Base-by-base conservation (phyloP, 306 rosid species). In the Rosa lucieae region DNA sequence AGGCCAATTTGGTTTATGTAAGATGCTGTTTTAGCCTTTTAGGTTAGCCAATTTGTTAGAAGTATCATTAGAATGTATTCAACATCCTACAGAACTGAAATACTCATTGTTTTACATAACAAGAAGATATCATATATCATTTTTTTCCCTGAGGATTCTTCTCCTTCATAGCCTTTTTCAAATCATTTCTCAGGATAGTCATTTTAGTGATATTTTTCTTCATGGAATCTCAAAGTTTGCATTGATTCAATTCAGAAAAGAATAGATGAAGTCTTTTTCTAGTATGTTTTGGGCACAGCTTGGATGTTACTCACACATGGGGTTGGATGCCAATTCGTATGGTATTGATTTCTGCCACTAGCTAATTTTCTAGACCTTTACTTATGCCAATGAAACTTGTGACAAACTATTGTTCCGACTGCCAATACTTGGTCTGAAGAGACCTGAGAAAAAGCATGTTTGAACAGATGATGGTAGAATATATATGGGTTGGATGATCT, bases 31-130 rank as follows among this genome's bases (percentile, higher is more conserved):
- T 29, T n/a, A n/a, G n/a, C n/a, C n/a, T n/a, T n/a, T n/a, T 46
- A 76, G 47, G 48, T 26, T n/a, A 21, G 80, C 67, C 55, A 52
- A 52, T 67, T 49, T 29, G 42, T 53, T 43, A 37, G 67, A 77
- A 37, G 66, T 32, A 51, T 37, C 70, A n/a, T 49, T 18, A 77
- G n/a, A 17, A 26, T 32, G 12, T 63, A 14, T 32, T 63, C 69
- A 63, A 32, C 5, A 29, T 47, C 47, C 3, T 52, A 53, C 9
- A 11, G 14, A 39, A 67, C 56, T 10, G 72, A 77, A 49, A 48
- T 47, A 53, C 47, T 66, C 23, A 66, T 39, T 35, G 15, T 7
- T 37, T 29, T 35, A 35, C 43, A 37, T 35, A 29, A 61, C 40
- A 26, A 11, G 0, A 14, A 5, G 1, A 52, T 52, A 21, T 18